phyloP scores from a whole-genome alignment of 768 basidiomycete genomes.

The Russula lepida region DNA sequence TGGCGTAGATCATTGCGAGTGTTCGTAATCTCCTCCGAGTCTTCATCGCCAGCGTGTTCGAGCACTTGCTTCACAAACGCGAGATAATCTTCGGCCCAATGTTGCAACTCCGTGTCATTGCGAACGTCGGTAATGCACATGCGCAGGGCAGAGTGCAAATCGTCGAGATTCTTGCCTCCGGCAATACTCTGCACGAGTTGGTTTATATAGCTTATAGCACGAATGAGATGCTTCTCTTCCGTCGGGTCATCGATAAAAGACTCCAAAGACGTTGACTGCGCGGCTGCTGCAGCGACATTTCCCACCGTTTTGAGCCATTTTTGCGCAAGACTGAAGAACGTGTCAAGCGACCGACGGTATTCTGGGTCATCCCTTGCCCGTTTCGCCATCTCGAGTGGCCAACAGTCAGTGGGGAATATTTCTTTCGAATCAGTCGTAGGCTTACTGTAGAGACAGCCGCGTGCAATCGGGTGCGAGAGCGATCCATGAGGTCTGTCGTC shows the following conservation, averaged over 20 bases:
- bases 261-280: constrained; percentile 39
- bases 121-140: constrained; percentile 41
- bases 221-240: constrained; percentile 50
- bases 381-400: constrained; percentile 40
- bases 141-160: constrained; percentile 36
- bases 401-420: background rate
- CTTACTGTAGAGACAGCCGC: constrained; percentile 47
- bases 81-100: constrained; percentile 50
- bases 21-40: constrained; percentile 37
- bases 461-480: constrained; percentile 37
- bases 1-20: constrained; percentile 38
- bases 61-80: constrained; percentile 38
- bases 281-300: constrained; percentile 40
- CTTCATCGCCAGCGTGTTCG: constrained; percentile 43
- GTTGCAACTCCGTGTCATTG: constrained; percentile 43
- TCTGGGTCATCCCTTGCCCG: constrained; percentile 53
- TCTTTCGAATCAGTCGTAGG: background rate
- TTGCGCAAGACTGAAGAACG: constrained; percentile 47
- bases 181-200: constrained; percentile 48
- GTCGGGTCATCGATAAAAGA: constrained; percentile 55
- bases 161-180: constrained; percentile 40
- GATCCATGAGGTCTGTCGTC: constrained; percentile 33
- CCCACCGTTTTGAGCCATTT: constrained; percentile 48
- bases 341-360: constrained; percentile 49
- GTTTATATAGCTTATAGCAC: constrained; percentile 37